Evolutionary conservation across 768 basidiomycete species (phyloP), one percentile per base, ranked within the genome.

Genomic region (Kwoniella dendrophila): DNA sequence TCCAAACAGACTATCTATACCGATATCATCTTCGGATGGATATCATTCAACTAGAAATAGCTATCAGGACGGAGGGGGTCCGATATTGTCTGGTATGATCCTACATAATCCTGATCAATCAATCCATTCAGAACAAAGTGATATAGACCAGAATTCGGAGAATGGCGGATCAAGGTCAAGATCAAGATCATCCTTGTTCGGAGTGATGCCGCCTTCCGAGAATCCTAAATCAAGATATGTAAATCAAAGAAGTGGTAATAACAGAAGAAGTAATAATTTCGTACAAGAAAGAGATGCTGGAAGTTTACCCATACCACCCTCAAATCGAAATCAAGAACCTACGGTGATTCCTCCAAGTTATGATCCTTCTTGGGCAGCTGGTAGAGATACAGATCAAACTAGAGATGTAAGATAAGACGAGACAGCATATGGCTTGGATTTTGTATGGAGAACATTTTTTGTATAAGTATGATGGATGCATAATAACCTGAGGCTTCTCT

Each of bases 211-310:
- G 18, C 20, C 54, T 12, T 14, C 14, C n/a, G 3, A 3, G 4
- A 34, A n/a, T 33, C 16, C 20, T 47, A 56, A 56, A 41, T n/a
- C 27, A 26, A 22, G 29, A 27, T 51, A 40, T 60, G 38, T 12
- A 22, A 36, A 44, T 34, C 10, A 26, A 26, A 41, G 24, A 33
- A n/a, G 11, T 4, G 33, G 34, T 18, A 20, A 29, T 43, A 30
- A 41, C 24, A 56, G 32, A 47, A 16, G 55, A 45, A 24, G 50
- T 16, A 43, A 27, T 38, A 40, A 43, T 29, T 36, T 60, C 2
- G 33, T 60, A 5, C 45, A 60, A n/a, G 58, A 60, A 18, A 11
- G 33, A 11, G 58, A 60, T 44, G 58, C 58, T 0, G 58, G 58
- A 8, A 20, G 34, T 30, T 29, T 60, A 20, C 38, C 53, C 3